Percentiles rank a stretch among this genome's conserved stretches.
These are phyloP conservation scores for Juncus effusus DNA, from an alignment of 176 grass and related monocot species.

Conservation along the genomic window DNA sequence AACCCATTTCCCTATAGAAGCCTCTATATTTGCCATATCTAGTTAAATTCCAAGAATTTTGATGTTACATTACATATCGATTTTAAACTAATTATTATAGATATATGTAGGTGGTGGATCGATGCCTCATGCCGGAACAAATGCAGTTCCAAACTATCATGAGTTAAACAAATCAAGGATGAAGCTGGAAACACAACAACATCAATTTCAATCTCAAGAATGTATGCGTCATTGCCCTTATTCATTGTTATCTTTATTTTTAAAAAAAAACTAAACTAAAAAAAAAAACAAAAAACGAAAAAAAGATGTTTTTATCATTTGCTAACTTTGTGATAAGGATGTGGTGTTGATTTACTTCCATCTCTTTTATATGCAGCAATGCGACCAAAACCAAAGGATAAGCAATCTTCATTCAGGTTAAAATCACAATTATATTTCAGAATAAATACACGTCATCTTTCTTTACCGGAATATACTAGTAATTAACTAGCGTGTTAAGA, in stretches of 20 bases:
- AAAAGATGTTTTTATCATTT: neutral
- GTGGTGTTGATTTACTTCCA: neutral
- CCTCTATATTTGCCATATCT: too few relatives aligned
- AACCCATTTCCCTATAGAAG: too few relatives aligned
- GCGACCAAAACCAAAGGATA: constrained; percentile 42
- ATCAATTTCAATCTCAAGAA: constrained; percentile 40
- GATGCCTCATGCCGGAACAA: constrained; percentile 38
- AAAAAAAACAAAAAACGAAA: neutral
- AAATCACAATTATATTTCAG: neutral
- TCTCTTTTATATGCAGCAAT: constrained; percentile 22
- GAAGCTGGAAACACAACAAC: constrained; percentile 37
- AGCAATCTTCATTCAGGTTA: constrained; percentile 71
- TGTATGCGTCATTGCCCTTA: constrained; percentile 1
- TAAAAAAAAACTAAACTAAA: neutral
- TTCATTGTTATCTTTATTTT: neutral
- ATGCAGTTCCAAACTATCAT: constrained; percentile 58
- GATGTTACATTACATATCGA: neutral
- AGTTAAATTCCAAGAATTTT: neutral
- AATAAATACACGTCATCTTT: neutral
- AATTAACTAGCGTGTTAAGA: too few relatives aligned
- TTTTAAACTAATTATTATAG: constrained; percentile 1
- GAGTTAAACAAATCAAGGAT: constrained; percentile 49
- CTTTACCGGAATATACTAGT: neutral
- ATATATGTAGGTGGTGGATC: constrained; percentile 39
- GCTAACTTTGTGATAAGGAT: too few relatives aligned